Conservation (phyloP, 2,329 filamentous ascomycete species). For the Penicillium sp. region DNA sequence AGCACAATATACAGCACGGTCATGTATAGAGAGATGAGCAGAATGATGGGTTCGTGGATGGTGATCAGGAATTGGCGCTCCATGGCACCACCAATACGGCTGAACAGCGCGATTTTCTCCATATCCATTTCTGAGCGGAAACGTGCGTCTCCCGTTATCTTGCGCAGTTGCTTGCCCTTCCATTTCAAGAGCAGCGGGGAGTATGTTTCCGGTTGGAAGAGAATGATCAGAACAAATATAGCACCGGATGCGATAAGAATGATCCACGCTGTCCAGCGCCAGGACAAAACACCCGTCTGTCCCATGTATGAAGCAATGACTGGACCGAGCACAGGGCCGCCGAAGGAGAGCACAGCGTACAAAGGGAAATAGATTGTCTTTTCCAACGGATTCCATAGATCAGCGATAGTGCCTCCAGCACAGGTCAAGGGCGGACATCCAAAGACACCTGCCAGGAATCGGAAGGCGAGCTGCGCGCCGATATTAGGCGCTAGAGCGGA, state of each 20-base stretch:
- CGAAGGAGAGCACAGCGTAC: constrained; percentile 49
- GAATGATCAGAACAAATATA: constrained; percentile 36
- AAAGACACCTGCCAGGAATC: constrained; percentile 52
- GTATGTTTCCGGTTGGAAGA: constrained; percentile 53
- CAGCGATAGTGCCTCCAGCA: constrained; percentile 47
- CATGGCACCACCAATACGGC: constrained; percentile 44
- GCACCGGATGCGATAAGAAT: constrained; percentile 39
- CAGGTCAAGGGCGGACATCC: constrained; percentile 47
- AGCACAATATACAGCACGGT: constrained; percentile 37
- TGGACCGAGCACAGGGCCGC: constrained; percentile 27
- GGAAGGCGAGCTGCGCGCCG: constrained; percentile 49
- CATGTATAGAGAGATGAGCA: constrained; percentile 34
- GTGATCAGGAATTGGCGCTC: constrained; percentile 53
- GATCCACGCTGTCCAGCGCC: constrained; percentile 49
- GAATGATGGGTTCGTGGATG: constrained; percentile 44
- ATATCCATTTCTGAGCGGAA: constrained; percentile 51
- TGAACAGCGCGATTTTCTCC: constrained; percentile 40
- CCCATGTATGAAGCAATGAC: constrained; percentile 25
- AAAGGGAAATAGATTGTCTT: constrained; percentile 51
- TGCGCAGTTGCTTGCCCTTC: constrained; percentile 44
- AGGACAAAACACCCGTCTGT: constrained; percentile 18
- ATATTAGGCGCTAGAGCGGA: constrained; percentile 51
- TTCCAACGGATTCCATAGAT: constrained; percentile 50
- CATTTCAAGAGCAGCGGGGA: constrained; percentile 45
- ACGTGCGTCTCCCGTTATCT: constrained; percentile 43